Base-by-base conservation (phyloP, 164 flowering plant genomes). In the Taxillus chinensis region DNA sequence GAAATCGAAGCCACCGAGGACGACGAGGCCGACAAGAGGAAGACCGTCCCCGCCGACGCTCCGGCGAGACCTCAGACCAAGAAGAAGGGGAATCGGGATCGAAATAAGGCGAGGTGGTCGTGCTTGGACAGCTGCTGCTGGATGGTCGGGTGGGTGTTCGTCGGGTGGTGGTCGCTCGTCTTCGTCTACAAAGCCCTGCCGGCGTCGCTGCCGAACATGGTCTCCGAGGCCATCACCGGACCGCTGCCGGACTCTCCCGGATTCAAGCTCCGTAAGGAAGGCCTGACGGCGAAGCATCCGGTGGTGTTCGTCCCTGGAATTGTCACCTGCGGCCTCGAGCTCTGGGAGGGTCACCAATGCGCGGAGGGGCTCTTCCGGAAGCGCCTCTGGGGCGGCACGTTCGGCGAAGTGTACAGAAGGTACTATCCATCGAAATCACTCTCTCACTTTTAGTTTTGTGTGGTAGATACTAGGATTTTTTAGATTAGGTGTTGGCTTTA, bases 331-430 rank as follows among this genome's bases (percentile, higher is more conserved):
- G 58, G 58, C 37, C 58, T 55, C 40, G 58, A 55, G 58, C 58
- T 55, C 37, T 55, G 58, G 58, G 58, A 55, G 40, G 58, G 58
- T 16, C 58, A 55, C 8, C 38, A 55, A 2, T 58, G 61, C 61
- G 12, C 61, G 16, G 61, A 58, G 8, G 61, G 61, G n/a, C 61
- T 58, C 9, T 58, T 58, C 45, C 43, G 61, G 11, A 58, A 58
- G 61, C 61, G 61, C 9, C 46, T 58, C 16, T 58, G 61, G 61
- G 61, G 61, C 46, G 61, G 61, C 61, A 58, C 61, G 3, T 58
- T 55, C 13, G 58, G 58, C 10, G 58, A 55, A 11, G 58, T 55
- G 12, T 55, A 55, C 12, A 55, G 16, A 55, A 55, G 58, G 58
- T 53, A 7, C 8, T 2, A 53, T 9, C 10, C 46, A 12, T 11